Percentiles rank a stretch among this genome's conserved stretches.
Conservation (phyloP, 371 early-diverging fungal species). For the Rhizopus arrhizus region DNA sequence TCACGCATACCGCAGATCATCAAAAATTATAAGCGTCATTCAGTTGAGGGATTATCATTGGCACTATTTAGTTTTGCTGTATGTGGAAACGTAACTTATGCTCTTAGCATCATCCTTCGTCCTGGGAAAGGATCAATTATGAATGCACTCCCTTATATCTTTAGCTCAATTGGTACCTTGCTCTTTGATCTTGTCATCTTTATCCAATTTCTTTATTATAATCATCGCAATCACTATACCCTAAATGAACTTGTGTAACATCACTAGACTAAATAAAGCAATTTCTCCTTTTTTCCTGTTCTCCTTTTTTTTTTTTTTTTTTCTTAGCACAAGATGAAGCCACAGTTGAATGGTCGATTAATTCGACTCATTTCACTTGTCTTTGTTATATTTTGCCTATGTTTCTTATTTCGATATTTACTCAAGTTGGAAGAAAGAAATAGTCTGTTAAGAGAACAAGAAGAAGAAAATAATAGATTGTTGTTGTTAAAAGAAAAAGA, state of each 20-base stretch:
- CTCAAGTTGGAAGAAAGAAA: conserved; percentile 23
- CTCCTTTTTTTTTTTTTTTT: not conserved
- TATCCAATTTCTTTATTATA: conserved; percentile 34
- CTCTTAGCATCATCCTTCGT: conserved; percentile 55
- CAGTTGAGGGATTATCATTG: conserved; percentile 65
- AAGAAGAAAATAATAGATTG: conserved; percentile 12
- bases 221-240: not conserved
- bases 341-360: conserved; percentile 21
- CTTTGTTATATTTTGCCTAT: conserved; percentile 11
- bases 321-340: conserved; percentile 12
- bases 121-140: conserved; percentile 34
- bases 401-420: conserved; percentile 23
- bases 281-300: conserved; percentile 4
- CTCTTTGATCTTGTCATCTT: conserved; percentile 39
- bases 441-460: conserved; percentile 21
- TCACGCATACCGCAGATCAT: conserved; percentile 71
- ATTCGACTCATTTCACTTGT: conserved; percentile 24
- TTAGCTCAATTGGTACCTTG: conserved; percentile 38
- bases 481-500: conserved; percentile 10
- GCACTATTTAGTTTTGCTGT: conserved; percentile 68
- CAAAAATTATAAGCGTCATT: conserved; percentile 60
- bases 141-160: conserved; percentile 37
- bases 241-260: too few species aligned
- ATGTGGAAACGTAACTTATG: conserved; percentile 68
- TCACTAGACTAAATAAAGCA: not conserved